Conservation (phyloP, 306 rosid genomes). For the Fragaria ananassa region DNA sequence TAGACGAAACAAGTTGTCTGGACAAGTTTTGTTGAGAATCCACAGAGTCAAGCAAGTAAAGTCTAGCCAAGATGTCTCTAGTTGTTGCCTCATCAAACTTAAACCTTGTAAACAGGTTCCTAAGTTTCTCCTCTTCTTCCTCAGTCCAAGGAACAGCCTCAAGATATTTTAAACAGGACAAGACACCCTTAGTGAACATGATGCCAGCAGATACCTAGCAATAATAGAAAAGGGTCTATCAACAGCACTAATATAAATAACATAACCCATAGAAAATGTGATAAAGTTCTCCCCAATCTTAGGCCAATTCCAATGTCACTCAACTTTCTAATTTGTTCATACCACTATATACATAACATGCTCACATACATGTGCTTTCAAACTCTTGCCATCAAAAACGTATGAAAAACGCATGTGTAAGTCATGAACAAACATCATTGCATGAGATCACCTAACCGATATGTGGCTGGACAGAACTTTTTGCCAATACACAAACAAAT, state of each 20-base stretch:
- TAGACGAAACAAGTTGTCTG: slow-evolving; percentile 60
- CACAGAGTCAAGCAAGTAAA: slow-evolving; percentile 42
- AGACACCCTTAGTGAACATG: slow-evolving; percentile 68
- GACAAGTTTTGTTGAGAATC: slow-evolving; percentile 51
- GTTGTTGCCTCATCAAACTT: slow-evolving; percentile 73
- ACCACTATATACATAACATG: neutral
- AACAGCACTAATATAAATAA: neutral
- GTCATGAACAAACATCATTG: neutral
- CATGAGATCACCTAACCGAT: neutral
- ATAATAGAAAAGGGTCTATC: slow-evolving; percentile 19
- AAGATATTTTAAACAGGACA: slow-evolving; percentile 67
- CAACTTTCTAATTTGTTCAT: neutral
- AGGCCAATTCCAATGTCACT: neutral
- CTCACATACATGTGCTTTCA: neutral
- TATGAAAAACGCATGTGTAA: neutral
- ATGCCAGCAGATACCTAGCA: slow-evolving; percentile 73
- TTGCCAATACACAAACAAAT: neutral
- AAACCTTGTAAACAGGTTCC: slow-evolving; percentile 58
- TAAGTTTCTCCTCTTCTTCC: slow-evolving; percentile 82
- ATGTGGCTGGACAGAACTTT: neutral
- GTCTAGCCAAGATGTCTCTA: slow-evolving; percentile 70
- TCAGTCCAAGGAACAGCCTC: slow-evolving; percentile 97
- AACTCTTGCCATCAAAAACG: neutral
- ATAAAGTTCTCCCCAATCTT: neutral
- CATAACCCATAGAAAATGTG: neutral